phyloP scores from a whole-genome alignment of 208 protist species.

The Porcisia hertigi region DNA sequence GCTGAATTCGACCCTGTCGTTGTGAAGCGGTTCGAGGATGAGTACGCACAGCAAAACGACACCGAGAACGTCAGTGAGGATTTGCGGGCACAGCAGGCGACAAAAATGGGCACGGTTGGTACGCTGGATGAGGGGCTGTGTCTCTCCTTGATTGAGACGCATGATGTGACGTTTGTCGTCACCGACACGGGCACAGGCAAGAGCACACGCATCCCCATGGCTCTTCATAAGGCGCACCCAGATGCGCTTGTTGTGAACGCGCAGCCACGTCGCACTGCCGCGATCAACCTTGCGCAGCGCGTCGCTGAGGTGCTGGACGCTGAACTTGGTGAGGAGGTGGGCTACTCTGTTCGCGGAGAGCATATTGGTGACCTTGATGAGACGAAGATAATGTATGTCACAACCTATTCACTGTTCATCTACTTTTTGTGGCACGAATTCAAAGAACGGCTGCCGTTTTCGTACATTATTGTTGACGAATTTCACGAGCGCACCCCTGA shows the following conservation, averaged over 20 bases:
- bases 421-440: conserved; percentile 63
- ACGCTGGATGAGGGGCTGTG: conserved; percentile 62
- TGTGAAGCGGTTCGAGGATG: conserved; percentile 48
- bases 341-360: conserved; percentile 86
- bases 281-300: conserved; percentile 80
- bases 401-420: conserved; percentile 87
- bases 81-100: conserved; percentile 39
- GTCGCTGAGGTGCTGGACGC: conserved; percentile 55
- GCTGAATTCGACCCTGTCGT: conserved; percentile 27
- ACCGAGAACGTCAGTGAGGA: conserved; percentile 31
- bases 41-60: conserved; percentile 66
- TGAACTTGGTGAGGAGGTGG: conserved; percentile 56
- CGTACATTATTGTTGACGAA: conserved; percentile 94
- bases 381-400: conserved; percentile 86
- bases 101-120: conserved; percentile 37
- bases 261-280: conserved; percentile 79
- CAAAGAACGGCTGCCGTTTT: conserved; percentile 60
- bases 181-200: conserved; percentile 91
- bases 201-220: conserved; percentile 84
- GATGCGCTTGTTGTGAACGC: conserved; percentile 60
- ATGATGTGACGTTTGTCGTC: conserved; percentile 87
- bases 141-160: conserved; percentile 54
- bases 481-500: conserved; percentile 95
- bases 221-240: conserved; percentile 49
- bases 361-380: conserved; percentile 65